Base-by-base conservation (phyloP, 148 eudicot species). In the Beta vulgaris region DNA sequence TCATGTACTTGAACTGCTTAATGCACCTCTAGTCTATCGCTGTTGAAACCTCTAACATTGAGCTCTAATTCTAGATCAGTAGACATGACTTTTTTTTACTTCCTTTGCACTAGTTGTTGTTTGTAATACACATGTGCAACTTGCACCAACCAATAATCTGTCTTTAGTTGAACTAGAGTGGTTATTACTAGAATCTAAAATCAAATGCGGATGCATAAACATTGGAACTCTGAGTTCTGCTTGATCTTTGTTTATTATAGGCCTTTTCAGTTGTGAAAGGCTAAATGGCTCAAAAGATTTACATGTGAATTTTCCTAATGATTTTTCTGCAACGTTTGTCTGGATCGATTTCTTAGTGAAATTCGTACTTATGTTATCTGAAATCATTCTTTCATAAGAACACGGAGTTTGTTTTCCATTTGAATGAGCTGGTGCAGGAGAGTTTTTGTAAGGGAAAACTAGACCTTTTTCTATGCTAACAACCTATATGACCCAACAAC, bases 401-500 rank as follows among this genome's bases (percentile, higher is more conserved):
- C 51, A n/a, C n/a, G 53, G 63, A 62, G 42, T 44, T 26, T 61
- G 64, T 71, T 21, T 62, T 71, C 44, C 69, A 71, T 28, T 48
- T n/a, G 73, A 31, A 53, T 44, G 61, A 32, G 15, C 19, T 40
- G 72, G 21, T 54, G 54, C 51, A 51, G 37, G 25, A 29, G 72
- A 54, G 34, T 55, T 75, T 54, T 75, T 49, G 55, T 37, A 58
- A 57, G 73, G 68, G 11, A 31, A 44, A n/a, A 57, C n/a, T 23
- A 60, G 29, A 28, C 43, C 43, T 37, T 57, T 71, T 71, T 77
- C 69, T 13, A 21, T 37, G 54, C 76, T 51, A 39, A 43, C 53
- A 61, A 64, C 79, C 79, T 77, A 10, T 14, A 77, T 44, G 59
- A 77, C 31, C 70, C 65, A 62, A 53, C 44, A 71, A n/a, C n/a